A percentile compares a stretch with the other conserved stretches of the same genome.
phyloP scores from a whole-genome alignment of 768 basidiomycete genomes.

The Lyophyllum shimeji region DNA sequence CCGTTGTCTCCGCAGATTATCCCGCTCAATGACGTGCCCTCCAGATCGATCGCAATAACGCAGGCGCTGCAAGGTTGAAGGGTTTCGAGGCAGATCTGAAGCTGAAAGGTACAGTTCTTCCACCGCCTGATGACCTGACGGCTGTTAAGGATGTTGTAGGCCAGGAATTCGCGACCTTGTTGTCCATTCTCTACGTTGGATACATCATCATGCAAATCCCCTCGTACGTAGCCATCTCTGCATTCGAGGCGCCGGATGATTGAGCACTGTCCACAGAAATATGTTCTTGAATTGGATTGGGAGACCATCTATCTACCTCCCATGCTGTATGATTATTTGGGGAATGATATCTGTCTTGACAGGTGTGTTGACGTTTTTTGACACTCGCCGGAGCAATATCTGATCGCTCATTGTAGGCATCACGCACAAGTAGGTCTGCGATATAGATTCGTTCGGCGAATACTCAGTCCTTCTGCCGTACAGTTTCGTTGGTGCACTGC shows the following conservation, averaged over 20 bases:
- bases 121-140: neutral
- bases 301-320: conserved; percentile 63
- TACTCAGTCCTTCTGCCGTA: neutral
- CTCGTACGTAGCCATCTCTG: conserved; percentile 41
- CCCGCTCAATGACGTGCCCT: conserved; percentile 28
- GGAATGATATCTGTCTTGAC: conserved; percentile 53
- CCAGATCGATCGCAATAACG: conserved; percentile 75
- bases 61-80: conserved; percentile 60
- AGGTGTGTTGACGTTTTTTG: conserved; percentile 29
- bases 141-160: conserved; percentile 1
- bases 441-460: neutral
- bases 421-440: conserved; percentile 17
- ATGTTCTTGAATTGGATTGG: conserved; percentile 67
- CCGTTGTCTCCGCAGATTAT: neutral
- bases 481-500: conserved; percentile 64
- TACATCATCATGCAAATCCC: conserved; percentile 75
- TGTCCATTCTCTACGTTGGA: conserved; percentile 66
- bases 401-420: neutral
- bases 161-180: conserved; percentile 57
- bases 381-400: neutral
- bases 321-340: conserved; percentile 66
- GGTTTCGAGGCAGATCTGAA: conserved; percentile 66
- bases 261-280: conserved; percentile 41
- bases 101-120: conserved; percentile 37
- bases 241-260: neutral